These are phyloP conservation scores for Amphibolis antarctica DNA, from an alignment of 106 monocot species.

Conservation along the genomic window DNA sequence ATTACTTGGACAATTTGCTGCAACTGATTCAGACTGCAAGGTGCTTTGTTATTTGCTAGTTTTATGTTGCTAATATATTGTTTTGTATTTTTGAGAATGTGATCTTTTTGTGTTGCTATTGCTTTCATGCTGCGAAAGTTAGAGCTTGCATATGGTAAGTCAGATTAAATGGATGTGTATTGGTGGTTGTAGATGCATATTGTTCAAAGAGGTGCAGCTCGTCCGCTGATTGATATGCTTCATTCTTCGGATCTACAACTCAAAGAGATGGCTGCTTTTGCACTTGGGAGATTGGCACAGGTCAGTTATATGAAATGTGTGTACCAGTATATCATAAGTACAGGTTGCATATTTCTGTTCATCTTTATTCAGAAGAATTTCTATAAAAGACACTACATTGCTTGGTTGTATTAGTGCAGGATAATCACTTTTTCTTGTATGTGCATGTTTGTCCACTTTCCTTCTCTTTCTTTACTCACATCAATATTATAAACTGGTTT, in stretches of 20 bases:
- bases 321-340: neutral
- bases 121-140: neutral
- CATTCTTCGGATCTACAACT: conserved; percentile 90
- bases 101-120: neutral
- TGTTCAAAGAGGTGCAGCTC: conserved; percentile 86
- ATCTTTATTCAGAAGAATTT: too few relatives aligned
- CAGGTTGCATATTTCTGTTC: too few relatives aligned
- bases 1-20: conserved; percentile 93
- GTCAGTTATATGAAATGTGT: conserved; percentile 26
- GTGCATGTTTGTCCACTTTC: too few relatives aligned
- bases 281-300: conserved; percentile 98
- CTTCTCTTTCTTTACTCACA: too few relatives aligned
- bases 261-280: conserved; percentile 98
- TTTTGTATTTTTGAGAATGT: neutral
- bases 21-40: conserved; percentile 99
- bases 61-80: too few relatives aligned
- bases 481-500: too few relatives aligned
- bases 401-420: too few relatives aligned
- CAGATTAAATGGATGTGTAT: neutral
- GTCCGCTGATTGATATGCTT: conserved; percentile 90
- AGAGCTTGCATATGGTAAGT: neutral
- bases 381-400: too few relatives aligned
- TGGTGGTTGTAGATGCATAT: conserved; percentile 65
- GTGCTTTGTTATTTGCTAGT: conserved; percentile 18
- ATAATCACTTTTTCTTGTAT: too few relatives aligned